Base-by-base conservation (phyloP, 495 filamentous ascomycete genomes). In the Hamigera avellanea region DNA sequence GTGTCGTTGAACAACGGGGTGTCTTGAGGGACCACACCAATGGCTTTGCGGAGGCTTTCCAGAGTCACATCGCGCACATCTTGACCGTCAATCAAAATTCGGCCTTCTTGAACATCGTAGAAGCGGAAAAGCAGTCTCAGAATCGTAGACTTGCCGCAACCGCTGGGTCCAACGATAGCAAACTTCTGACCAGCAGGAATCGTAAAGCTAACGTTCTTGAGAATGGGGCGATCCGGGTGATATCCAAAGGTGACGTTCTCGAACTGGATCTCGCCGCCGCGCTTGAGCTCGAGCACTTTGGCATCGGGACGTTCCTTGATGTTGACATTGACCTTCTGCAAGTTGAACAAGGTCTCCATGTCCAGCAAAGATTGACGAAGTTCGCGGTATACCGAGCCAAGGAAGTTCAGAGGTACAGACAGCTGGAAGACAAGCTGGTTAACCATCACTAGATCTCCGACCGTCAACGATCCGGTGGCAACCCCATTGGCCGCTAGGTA, bases 371-470 rank as follows among this genome's bases (percentile, higher is more conserved):
- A 94, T 61, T 98, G 93, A 27, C 91, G 72, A 32, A 98, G 70
- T 64, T 98, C 93, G 42, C 91, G 81, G 56, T 98, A 98, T 3
- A 98, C 87, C 6, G 83, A 87, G 8, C 91, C 91, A 1, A 98
- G 66, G 60, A 96, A 98, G 65, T 96, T 98, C 27, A 98, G 69
- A 0, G 91, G 91, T 1, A 96, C 83, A 2, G 86, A 94, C 9
- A 98, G 78, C 59, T 98, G 91, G 60, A 98, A 98, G 43, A 98
- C 89, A 9, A 98, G 78, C 62, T 96, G 93, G 55, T 98, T 98
- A 46, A 96, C 86, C 81, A 98, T 86, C 35, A 98, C 93, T 26
- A 98, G 68, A 51, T 98, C 91, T 37, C 91, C 91, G n/a, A 98
- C 86, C 0, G 86, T 93, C 44, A 98, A 54, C 9, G 59, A 57